Conservation (phyloP, 1,139 yeast genomes). For the Kluyveromyces marxianus region DNA sequence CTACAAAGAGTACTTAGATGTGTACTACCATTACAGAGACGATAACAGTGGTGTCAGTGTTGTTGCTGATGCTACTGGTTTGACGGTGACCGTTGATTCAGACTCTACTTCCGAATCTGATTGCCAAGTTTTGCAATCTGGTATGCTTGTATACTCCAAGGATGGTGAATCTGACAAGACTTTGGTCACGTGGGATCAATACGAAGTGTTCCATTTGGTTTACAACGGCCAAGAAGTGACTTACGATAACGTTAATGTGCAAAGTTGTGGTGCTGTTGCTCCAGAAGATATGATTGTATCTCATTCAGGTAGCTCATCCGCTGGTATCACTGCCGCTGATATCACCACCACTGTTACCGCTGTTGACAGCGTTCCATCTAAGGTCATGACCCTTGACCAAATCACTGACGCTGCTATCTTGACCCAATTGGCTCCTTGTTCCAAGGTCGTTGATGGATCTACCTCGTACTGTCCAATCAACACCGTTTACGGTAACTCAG, state of each 20-base stretch:
- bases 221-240: conserved; percentile 13
- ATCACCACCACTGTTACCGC: background rate
- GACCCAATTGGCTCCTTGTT: background rate
- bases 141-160: conserved; percentile 18
- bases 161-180: conserved; percentile 15
- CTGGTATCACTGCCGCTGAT: background rate
- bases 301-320: background rate
- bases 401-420: background rate
- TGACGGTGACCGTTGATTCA: conserved; percentile 14
- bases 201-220: conserved; percentile 19
- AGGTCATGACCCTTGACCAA: background rate
- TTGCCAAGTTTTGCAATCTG: conserved; percentile 17
- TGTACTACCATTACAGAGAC: conserved; percentile 18
- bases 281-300: conserved; percentile 3
- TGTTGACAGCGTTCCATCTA: background rate
- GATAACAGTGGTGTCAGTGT: conserved; percentile 14
- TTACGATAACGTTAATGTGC: conserved; percentile 13
- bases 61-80: conserved; percentile 15
- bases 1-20: conserved; percentile 16
- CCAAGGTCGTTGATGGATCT: conserved; percentile 10
- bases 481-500: conserved; percentile 3
- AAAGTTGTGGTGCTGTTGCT: conserved; percentile 10
- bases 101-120: conserved; percentile 11
- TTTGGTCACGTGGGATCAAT: conserved; percentile 20
- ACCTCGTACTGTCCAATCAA: conserved; percentile 10